Conservation (phyloP, 495 filamentous ascomycete genomes). For the Aspergillus bridgeri region DNA sequence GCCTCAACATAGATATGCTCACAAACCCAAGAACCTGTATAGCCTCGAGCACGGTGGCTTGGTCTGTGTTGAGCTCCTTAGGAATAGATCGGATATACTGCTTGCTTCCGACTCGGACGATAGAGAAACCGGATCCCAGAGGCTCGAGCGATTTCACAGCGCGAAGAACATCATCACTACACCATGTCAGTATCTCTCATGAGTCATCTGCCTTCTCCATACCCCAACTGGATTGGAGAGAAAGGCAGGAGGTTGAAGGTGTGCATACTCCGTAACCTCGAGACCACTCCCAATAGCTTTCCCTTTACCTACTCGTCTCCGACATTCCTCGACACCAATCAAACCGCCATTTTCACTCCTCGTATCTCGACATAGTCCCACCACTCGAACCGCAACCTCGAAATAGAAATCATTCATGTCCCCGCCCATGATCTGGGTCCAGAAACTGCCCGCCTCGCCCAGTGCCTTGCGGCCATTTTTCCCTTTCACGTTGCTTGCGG, state of each 20-base stretch:
- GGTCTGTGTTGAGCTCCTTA: conserved; percentile 94
- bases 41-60: conserved; percentile 85
- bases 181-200: conserved; percentile 5
- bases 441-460: conserved; percentile 63
- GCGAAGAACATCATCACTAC: conserved; percentile 83
- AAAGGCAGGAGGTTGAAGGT: neutral
- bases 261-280: conserved; percentile 63
- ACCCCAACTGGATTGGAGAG: neutral
- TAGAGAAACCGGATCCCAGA: conserved; percentile 81
- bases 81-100: conserved; percentile 89
- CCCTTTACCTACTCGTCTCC: conserved; percentile 66
- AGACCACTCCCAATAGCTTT: conserved; percentile 64
- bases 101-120: conserved; percentile 74
- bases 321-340: conserved; percentile 78
- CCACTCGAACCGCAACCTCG: conserved; percentile 87
- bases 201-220: too few relatives aligned
- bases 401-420: conserved; percentile 98
- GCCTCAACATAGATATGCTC: conserved; percentile 83
- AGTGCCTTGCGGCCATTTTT: conserved; percentile 43
- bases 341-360: conserved; percentile 89
- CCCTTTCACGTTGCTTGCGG: conserved; percentile 60
- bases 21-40: conserved; percentile 85
- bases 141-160: conserved; percentile 86
- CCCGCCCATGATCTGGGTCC: conserved; percentile 87
- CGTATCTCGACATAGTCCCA: conserved; percentile 87